These are phyloP conservation scores for Salvia splendens DNA, from an alignment of 257 asterid genomes.

Conservation along the genomic window DNA sequence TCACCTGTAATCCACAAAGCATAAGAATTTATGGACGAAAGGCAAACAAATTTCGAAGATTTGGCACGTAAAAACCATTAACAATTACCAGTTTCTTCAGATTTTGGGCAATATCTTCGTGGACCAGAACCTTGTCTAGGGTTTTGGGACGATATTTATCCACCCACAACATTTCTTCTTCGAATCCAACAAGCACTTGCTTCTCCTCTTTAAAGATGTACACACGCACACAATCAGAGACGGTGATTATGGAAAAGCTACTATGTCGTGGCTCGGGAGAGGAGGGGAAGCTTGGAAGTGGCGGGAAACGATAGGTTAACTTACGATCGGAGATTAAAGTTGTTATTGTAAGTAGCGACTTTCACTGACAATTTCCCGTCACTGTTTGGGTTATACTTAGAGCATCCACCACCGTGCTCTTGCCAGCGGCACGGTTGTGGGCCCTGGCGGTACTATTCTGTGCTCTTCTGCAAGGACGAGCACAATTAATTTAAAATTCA, in stretches of 20 bases:
- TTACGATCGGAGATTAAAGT: slow-evolving; percentile 15
- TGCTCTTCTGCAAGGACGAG: too few relatives aligned
- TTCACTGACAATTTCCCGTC: background rate
- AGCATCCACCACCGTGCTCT: too few relatives aligned
- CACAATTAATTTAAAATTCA: too few relatives aligned
- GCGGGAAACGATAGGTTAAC: slow-evolving; percentile 53
- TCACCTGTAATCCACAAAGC: slow-evolving; percentile 50
- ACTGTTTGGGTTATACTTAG: too few relatives aligned
- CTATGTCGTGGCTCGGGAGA: background rate
- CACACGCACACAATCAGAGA: slow-evolving; percentile 18
- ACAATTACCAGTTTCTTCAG: slow-evolving; percentile 78
- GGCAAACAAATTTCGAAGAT: slow-evolving; percentile 7
- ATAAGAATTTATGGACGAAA: background rate
- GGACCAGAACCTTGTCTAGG: slow-evolving; percentile 83
- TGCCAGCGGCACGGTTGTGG: too few relatives aligned
- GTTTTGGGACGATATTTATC: slow-evolving; percentile 94
- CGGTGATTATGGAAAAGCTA: slow-evolving; percentile 2
- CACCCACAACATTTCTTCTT: slow-evolving; percentile 83
- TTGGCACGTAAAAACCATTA: background rate
- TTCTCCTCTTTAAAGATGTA: slow-evolving; percentile 10
- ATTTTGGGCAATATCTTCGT: slow-evolving; percentile 80
- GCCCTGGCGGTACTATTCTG: too few relatives aligned
- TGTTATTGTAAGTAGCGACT: background rate
- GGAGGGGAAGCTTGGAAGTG: slow-evolving; percentile 30
- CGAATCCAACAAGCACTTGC: slow-evolving; percentile 3